Evolutionary conservation across 345 rosid species (phyloP), one percentile per base, ranked within the genome.

Genomic region (Gossypium herbaceum): DNA sequence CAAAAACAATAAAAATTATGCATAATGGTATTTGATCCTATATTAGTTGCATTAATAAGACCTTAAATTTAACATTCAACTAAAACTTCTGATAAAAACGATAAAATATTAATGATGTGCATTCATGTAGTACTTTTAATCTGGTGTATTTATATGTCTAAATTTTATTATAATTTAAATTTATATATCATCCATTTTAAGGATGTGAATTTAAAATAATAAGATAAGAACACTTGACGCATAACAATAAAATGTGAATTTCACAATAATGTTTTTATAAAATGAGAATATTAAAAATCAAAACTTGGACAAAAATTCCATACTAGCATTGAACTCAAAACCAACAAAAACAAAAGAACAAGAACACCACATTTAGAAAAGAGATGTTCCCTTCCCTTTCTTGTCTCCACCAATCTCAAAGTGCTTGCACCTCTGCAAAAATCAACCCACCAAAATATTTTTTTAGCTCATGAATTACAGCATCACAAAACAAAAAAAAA

Each of bases 381-480:
- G 86, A 12, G 93, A 89, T 15, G 93, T 87, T 80, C 93, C 93
- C 79, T 89, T 89, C 66, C 91, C 93, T 51, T 89, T 89, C 90
- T 89, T 89, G 84, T 89, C 93, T 71, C 93, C 93, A 75, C 93
- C 93, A 25, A 89, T 89, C 77, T 89, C 93, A 60, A 89, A 89
- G 29, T 89, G 93, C 91, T 89, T 89, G 86, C 93, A 89, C 76
- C 93, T 87, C 93, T 89, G 93, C 73, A 74, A 7, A 62, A 39
- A 25, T 62, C 4, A 51, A 73, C n/a, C 7, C 63, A 3, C 20
- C 19, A 29, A 60, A 2, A 3, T 34, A 34, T 34, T 5, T 34
- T 34, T 2, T 44, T 45, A 52, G 5, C 54, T n/a, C n/a, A 73
- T 1, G 2, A 25, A 15, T 34, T 10, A 15, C 6, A 56, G 2